Evolutionary conservation across 495 filamentous ascomycete genomes (phyloP).

Genomic region (Physcia stellaris): DNA sequence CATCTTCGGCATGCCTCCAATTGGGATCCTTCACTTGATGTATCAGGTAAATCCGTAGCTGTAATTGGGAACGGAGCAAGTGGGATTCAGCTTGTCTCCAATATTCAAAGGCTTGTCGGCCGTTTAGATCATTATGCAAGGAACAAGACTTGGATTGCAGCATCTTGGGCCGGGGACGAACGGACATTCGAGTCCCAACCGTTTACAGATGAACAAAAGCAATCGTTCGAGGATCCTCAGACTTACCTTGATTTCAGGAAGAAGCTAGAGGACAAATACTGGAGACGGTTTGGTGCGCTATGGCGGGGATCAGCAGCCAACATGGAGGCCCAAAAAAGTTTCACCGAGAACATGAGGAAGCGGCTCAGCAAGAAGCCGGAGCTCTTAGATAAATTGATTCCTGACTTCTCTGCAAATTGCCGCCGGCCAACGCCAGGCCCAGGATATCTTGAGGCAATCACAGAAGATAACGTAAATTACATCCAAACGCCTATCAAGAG

Average conservation of each 20-base stretch:
- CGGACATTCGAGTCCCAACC: slow-evolving; percentile 32
- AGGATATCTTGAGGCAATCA: slow-evolving; percentile 57
- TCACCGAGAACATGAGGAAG: slow-evolving; percentile 36
- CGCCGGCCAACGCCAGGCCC: slow-evolving; percentile 58
- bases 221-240: slow-evolving; percentile 33
- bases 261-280: slow-evolving; percentile 40
- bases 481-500: slow-evolving; percentile 40
- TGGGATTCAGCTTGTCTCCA: slow-evolving; percentile 41
- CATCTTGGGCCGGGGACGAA: slow-evolving; percentile 30
- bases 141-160: slow-evolving; percentile 56
- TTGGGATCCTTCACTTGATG: slow-evolving; percentile 36
- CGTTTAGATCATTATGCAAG: slow-evolving; percentile 53
- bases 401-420: slow-evolving; percentile 54
- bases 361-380: slow-evolving; percentile 40
- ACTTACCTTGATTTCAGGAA: slow-evolving; percentile 37
- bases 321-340: slow-evolving; percentile 29
- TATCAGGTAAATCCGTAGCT: slow-evolving; percentile 41
- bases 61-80: slow-evolving; percentile 47
- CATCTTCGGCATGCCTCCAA: slow-evolving; percentile 38
- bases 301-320: slow-evolving; percentile 43
- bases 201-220: slow-evolving; percentile 34
- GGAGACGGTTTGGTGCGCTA: slow-evolving; percentile 39
- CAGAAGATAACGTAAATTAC: slow-evolving; percentile 47
- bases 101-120: slow-evolving; percentile 40
- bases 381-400: slow-evolving; percentile 39